Conservation (phyloP, 331 rosid genomes). For the Stylosanthes scabra region DNA sequence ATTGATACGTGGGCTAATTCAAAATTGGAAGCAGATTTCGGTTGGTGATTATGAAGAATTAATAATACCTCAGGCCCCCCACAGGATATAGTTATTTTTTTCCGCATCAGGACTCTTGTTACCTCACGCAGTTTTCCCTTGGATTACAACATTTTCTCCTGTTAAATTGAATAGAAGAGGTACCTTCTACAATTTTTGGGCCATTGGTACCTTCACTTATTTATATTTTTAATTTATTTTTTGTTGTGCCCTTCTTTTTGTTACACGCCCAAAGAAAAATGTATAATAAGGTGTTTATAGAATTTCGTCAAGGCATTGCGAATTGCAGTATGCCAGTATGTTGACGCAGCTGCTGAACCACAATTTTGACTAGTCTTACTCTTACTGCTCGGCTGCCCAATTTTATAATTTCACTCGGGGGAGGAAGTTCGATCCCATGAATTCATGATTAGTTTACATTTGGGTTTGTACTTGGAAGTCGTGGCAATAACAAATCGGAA, state of each 20-base stretch:
- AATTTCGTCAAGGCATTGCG: slow-evolving; percentile 1
- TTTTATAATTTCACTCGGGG: slow-evolving; percentile 17
- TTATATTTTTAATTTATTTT: slow-evolving; percentile 10
- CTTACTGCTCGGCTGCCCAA: slow-evolving; percentile 26
- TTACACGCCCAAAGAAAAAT: slow-evolving; percentile 38
- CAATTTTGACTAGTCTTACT: slow-evolving; percentile 12
- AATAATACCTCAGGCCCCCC: slow-evolving; percentile 62
- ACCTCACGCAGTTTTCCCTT: slow-evolving; percentile 51
- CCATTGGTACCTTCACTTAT: slow-evolving; percentile 22
- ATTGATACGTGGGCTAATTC: slow-evolving; percentile 30
- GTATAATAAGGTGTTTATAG: slow-evolving; percentile 31
- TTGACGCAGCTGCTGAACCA: slow-evolving; percentile 9
- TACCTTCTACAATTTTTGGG: slow-evolving; percentile 38
- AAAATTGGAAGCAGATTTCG: slow-evolving; percentile 54
- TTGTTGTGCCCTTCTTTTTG: not conserved
- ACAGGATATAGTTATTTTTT: slow-evolving; percentile 53
- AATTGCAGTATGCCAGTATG: not conserved
- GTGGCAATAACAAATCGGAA: not conserved
- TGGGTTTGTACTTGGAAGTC: not conserved
- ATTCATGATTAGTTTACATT: slow-evolving; percentile 2
- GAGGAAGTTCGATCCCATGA: not conserved
- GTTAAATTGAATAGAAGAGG: slow-evolving; percentile 39
- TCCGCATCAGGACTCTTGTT: slow-evolving; percentile 36
- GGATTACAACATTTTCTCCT: slow-evolving; percentile 25
- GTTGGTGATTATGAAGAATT: slow-evolving; percentile 73